phyloP scores from a whole-genome alignment of 2,329 filamentous ascomycete genomes.

The Fusarium ambrosium region DNA sequence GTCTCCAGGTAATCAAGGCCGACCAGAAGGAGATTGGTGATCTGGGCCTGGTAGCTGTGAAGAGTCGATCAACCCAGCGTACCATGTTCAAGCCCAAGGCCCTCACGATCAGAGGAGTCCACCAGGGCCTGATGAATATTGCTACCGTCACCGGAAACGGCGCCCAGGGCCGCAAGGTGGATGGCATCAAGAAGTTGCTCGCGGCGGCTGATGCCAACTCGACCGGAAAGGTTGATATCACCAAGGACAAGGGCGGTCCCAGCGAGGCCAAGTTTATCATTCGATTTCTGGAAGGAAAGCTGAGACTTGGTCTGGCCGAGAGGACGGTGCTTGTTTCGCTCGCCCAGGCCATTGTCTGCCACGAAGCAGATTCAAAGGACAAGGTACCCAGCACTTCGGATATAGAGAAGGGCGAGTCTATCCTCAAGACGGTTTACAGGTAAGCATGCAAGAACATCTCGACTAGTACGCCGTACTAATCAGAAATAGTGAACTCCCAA shows the following conservation, averaged over 20 bases:
- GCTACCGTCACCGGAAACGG: slow-evolving; percentile 89
- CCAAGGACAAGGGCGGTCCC: slow-evolving; percentile 90
- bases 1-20: slow-evolving; percentile 88
- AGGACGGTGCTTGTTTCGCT: slow-evolving; percentile 91
- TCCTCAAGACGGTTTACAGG: slow-evolving; percentile 93
- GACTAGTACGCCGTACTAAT: slow-evolving; percentile 49
- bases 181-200: slow-evolving; percentile 95
- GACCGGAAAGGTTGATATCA: slow-evolving; percentile 87
- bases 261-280: slow-evolving; percentile 97
- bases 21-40: slow-evolving; percentile 98
- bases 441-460: slow-evolving; percentile 54
- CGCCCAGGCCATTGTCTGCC: slow-evolving; percentile 87
- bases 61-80: slow-evolving; percentile 93
- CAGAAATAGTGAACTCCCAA: slow-evolving; percentile 83
- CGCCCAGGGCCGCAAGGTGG: slow-evolving; percentile 90
- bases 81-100: slow-evolving; percentile 99
- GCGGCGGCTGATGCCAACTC: slow-evolving; percentile 85
- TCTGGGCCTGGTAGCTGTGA: slow-evolving; percentile 92
- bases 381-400: slow-evolving; percentile 80
- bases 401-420: slow-evolving; percentile 84
- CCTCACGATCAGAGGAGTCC: slow-evolving; percentile 87
- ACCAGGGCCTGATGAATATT: slow-evolving; percentile 88
- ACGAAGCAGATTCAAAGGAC: slow-evolving; percentile 81
- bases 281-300: slow-evolving; percentile 92
- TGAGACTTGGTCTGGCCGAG: slow-evolving; percentile 91